A percentile compares a stretch with the other conserved stretches of the same genome.
Evolutionary conservation across 306 rosid species (phyloP).

Genomic region (Corylus avellana): DNA sequence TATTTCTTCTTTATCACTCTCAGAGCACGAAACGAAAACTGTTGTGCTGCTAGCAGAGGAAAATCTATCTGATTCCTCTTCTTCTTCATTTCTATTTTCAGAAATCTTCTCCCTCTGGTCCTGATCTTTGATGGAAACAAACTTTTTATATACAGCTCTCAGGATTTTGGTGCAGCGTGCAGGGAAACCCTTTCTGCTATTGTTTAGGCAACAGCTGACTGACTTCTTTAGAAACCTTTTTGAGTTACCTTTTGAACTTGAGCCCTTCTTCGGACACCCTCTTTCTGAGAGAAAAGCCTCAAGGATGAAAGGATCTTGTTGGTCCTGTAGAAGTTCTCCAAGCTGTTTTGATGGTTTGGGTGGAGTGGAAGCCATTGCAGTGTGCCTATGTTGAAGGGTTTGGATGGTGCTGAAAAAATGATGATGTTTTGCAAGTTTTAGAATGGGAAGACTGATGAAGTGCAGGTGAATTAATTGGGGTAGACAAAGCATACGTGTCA

Average conservation of each 20-base stretch:
- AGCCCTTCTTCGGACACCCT: slow-evolving; percentile 43
- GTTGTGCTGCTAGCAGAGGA: slow-evolving; percentile 62
- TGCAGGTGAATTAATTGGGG: slow-evolving; percentile 35
- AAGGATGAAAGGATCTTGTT: slow-evolving; percentile 80
- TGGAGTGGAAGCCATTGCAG: slow-evolving; percentile 55
- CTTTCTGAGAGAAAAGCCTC: slow-evolving; percentile 66
- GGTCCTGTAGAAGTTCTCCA: slow-evolving; percentile 60
- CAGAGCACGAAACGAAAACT: slow-evolving; percentile 53
- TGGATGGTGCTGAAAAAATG: slow-evolving; percentile 20
- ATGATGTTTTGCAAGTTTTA: neutral
- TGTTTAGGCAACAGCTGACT: slow-evolving; percentile 20
- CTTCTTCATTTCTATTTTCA: slow-evolving; percentile 24
- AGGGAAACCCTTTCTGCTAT: slow-evolving; percentile 32
- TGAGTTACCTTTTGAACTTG: neutral
- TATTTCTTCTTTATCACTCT: slow-evolving; percentile 40
- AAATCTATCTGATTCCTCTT: slow-evolving; percentile 41
- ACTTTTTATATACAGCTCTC: slow-evolving; percentile 44
- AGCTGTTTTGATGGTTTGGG: slow-evolving; percentile 55
- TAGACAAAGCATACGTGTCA: slow-evolving; percentile 30
- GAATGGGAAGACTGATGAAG: slow-evolving; percentile 28
- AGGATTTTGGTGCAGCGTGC: slow-evolving; percentile 39
- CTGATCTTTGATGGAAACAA: slow-evolving; percentile 31
- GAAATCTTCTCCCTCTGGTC: slow-evolving; percentile 20
- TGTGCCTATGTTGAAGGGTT: slow-evolving; percentile 14
- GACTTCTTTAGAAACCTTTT: slow-evolving; percentile 30